Percentiles rank a stretch among this genome's conserved stretches.
These are phyloP conservation scores for Trifolium subterraneum DNA, from an alignment of 306 rosid species.

Conservation along the genomic window DNA sequence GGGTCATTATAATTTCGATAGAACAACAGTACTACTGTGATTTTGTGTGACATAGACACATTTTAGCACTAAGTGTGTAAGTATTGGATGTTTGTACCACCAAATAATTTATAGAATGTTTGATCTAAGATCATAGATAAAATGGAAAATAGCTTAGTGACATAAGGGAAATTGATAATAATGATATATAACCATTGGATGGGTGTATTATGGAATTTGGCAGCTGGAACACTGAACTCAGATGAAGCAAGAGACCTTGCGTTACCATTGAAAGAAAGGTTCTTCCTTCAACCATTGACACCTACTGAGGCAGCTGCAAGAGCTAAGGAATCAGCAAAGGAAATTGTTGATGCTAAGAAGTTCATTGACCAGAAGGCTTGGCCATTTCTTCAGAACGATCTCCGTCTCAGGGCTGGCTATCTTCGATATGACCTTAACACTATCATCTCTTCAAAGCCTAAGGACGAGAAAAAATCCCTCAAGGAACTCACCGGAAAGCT, in stretches of 20 bases:
- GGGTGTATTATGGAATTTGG: conserved; percentile 35
- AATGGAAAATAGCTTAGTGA: too few species aligned
- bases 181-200: too few species aligned
- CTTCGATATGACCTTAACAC: conserved; percentile 92
- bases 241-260: conserved; percentile 84
- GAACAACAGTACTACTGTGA: too few species aligned
- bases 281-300: conserved; percentile 75
- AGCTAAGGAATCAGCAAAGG: conserved; percentile 94
- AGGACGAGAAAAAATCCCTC: conserved; percentile 75
- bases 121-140: not conserved
- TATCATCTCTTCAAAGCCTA: conserved; percentile 73
- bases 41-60: not conserved
- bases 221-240: conserved; percentile 93
- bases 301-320: conserved; percentile 75
- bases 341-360: conserved; percentile 72
- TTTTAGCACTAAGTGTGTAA: not conserved
- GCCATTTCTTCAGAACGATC: conserved; percentile 91
- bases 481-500: conserved; percentile 88
- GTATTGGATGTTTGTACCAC: not conserved
- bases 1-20: too few species aligned
- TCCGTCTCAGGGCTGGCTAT: conserved; percentile 72
- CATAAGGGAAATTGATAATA: too few species aligned
- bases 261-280: conserved; percentile 79
- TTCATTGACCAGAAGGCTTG: conserved; percentile 91
- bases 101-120: not conserved